Evolutionary conservation across 805 yeast species (phyloP).

Genomic region (Hanseniaspora vineae): DNA sequence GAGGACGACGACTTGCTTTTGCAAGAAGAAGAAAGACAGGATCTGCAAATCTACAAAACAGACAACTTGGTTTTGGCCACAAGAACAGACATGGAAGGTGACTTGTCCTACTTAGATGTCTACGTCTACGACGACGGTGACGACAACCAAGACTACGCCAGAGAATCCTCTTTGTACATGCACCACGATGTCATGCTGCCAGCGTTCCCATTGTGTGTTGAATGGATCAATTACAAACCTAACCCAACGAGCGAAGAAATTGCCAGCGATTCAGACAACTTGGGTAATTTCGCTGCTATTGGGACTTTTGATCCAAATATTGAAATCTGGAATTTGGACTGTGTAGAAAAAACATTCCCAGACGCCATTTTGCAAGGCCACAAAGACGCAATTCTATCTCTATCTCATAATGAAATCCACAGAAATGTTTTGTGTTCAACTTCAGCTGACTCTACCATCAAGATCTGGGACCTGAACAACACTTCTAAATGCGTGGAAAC

Average conservation of each 20-base stretch:
- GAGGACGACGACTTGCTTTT: conserved; percentile 31
- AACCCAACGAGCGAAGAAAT: conserved; percentile 18
- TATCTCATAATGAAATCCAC: conserved; percentile 70
- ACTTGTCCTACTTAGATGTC: conserved; percentile 80
- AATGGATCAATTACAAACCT: conserved; percentile 79
- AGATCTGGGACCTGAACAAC: conserved; percentile 81
- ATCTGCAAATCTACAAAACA: conserved; percentile 74
- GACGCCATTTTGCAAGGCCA: conserved; percentile 90
- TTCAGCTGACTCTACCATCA: conserved; percentile 89
- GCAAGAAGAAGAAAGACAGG: conserved; percentile 57
- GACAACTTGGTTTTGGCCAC: conserved; percentile 85
- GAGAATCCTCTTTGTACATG: conserved; percentile 72
- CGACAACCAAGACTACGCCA: conserved; percentile 50
- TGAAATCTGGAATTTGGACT: conserved; percentile 93
- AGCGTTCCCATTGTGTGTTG: conserved; percentile 91
- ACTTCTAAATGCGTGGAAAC: conserved; percentile 21
- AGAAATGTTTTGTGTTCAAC: conserved; percentile 84
- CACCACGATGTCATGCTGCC: conserved; percentile 97
- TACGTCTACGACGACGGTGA: conserved; percentile 87
- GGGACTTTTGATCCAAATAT: conserved; percentile 97
- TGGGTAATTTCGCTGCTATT: conserved; percentile 88
- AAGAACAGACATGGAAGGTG: conserved; percentile 74
- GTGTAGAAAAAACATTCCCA: conserved; percentile 87
- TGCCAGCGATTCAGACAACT: conserved; percentile 29
- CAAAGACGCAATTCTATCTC: conserved; percentile 84